Evolutionary conservation across 352 stramenopile genomes (phyloP).

Genomic region (Phytophthora rubi): DNA sequence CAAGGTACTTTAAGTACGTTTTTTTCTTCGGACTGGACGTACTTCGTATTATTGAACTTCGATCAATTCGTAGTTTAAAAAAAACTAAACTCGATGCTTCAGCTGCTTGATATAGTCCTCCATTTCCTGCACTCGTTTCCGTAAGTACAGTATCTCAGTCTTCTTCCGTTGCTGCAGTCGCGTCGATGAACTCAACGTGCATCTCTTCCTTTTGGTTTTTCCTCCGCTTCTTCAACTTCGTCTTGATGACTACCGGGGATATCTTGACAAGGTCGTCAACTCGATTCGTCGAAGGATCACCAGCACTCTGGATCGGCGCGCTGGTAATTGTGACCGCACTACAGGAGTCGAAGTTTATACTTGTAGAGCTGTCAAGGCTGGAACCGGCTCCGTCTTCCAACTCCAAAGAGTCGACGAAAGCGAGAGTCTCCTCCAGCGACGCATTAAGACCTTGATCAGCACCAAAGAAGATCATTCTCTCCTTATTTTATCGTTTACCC

Average conservation of each 20-base stretch:
- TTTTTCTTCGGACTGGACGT: not conserved
- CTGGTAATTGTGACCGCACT: not conserved
- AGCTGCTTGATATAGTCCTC: conserved; percentile 4
- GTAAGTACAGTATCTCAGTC: conserved; percentile 9
- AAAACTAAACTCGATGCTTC: not conserved
- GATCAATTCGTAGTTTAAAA: not conserved
- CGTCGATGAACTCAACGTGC: conserved; percentile 14
- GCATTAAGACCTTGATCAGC: not conserved
- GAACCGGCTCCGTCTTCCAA: not conserved
- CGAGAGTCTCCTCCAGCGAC: not conserved
- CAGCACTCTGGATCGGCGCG: not conserved
- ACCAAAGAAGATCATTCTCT: not conserved
- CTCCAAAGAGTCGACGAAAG: conserved; percentile 1
- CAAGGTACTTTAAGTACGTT: not conserved
- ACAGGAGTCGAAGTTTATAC: not conserved
- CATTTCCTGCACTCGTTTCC: conserved; percentile 4
- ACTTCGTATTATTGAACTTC: not conserved
- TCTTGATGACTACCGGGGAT: not conserved
- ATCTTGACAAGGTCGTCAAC: not conserved
- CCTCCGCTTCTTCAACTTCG: not conserved
- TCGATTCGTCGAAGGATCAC: not conserved
- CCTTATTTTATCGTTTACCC: not conserved
- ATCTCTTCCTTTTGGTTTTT: conserved; percentile 1
- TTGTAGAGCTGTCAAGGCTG: not conserved
- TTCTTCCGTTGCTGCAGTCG: conserved; percentile 10